Evolutionary conservation across 495 filamentous ascomycete genomes (phyloP).

Genomic region (Mycothermus thermophilus): DNA sequence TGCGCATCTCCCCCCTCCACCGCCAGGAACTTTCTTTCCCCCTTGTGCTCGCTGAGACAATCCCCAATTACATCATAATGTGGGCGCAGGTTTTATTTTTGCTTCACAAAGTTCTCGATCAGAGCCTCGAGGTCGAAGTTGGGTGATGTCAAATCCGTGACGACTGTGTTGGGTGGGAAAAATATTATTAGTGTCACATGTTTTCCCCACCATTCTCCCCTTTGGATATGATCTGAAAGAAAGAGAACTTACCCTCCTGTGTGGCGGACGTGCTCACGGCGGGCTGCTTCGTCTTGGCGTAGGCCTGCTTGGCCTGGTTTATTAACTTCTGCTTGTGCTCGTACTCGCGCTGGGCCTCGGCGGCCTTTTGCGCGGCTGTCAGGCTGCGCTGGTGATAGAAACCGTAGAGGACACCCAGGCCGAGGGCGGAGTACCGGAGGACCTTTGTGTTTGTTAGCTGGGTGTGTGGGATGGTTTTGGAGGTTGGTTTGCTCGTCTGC

Average conservation of each 20-base stretch:
- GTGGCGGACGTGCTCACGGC: conserved; percentile 35
- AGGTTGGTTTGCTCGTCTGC: too few relatives aligned
- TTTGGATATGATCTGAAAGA: not conserved
- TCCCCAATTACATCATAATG: too few relatives aligned
- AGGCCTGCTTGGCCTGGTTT: conserved; percentile 80
- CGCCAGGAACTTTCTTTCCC: too few relatives aligned
- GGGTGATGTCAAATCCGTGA: conserved; percentile 69
- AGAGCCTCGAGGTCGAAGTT: conserved; percentile 85
- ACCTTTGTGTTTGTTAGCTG: conserved; percentile 46
- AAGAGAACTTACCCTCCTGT: conserved; percentile 37
- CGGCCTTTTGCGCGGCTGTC: conserved; percentile 47
- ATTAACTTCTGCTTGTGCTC: conserved; percentile 79
- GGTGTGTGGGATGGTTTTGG: too few relatives aligned
- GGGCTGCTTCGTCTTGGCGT: conserved; percentile 64
- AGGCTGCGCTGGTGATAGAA: conserved; percentile 76
- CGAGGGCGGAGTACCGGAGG: conserved; percentile 84
- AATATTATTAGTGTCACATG: too few relatives aligned
- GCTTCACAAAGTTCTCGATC: conserved; percentile 51
- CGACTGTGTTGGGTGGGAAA: conserved; percentile 38
- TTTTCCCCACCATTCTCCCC: not conserved
- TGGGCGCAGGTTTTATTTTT: too few relatives aligned
- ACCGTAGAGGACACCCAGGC: conserved; percentile 79
- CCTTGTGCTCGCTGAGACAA: too few relatives aligned
- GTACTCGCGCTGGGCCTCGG: conserved; percentile 61
- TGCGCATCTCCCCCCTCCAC: too few relatives aligned